phyloP scores from a whole-genome alignment of 371 early-diverging fungal genomes.

The Mortierella sp. region DNA sequence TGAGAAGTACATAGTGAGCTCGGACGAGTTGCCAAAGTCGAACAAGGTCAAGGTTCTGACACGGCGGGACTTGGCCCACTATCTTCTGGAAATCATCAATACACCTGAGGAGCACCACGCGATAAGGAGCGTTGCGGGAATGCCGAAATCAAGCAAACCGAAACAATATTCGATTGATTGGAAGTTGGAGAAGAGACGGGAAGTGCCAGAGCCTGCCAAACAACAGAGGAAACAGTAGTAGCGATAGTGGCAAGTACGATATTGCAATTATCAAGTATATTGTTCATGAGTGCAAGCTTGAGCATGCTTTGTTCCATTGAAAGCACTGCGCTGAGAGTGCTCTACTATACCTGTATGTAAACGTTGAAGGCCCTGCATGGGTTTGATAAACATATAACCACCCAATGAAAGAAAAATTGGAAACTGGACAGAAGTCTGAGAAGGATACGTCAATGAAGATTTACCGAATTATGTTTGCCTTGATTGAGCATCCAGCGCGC shows the following conservation, averaged over 20 bases:
- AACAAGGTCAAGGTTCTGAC: constrained; percentile 32
- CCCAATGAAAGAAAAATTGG: background rate
- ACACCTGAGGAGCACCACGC: constrained; percentile 8
- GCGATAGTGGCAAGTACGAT: background rate
- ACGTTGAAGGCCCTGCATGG: background rate
- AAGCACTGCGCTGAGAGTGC: too few species aligned
- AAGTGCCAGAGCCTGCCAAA: constrained; percentile 9
- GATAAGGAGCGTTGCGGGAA: constrained; percentile 48
- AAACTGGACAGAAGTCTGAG: constrained; percentile 1
- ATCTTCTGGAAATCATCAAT: constrained; percentile 33
- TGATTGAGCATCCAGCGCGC: too few species aligned
- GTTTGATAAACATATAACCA: too few species aligned
- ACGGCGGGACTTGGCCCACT: constrained; percentile 37
- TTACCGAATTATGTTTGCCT: too few species aligned
- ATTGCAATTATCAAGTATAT: too few species aligned
- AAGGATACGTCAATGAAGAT: background rate
- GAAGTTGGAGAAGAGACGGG: constrained; percentile 17
- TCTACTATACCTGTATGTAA: too few species aligned
- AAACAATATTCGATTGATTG: constrained; percentile 23
- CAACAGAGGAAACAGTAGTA: constrained; percentile 2
- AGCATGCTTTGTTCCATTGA: too few species aligned
- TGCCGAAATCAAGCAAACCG: constrained; percentile 20
- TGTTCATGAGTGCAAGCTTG: too few species aligned
- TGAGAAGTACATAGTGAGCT: constrained; percentile 26
- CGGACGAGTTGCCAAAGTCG: constrained; percentile 25